Percentiles rank a stretch among this genome's conserved stretches.
Conservation (phyloP, 441 rosid genomes). For the Francoa sonchifolia region DNA sequence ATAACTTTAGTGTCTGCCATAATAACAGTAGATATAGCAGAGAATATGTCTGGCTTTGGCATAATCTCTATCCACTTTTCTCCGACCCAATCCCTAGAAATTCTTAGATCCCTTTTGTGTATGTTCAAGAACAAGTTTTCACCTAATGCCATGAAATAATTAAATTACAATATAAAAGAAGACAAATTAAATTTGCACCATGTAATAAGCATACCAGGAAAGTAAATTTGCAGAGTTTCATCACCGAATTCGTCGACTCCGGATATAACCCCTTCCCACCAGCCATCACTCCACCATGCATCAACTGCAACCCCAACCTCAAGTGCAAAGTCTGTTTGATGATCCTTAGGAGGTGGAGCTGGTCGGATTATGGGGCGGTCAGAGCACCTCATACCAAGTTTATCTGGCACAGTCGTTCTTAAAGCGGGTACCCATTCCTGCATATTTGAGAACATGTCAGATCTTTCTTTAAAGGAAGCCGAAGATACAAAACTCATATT, state of each 20-base stretch:
- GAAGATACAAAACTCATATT: background rate
- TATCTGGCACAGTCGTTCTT: constrained; percentile 64
- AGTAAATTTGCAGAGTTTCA: constrained; percentile 45
- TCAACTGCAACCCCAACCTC: constrained; percentile 69
- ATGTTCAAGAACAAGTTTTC: constrained; percentile 50
- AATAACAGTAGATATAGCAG: constrained; percentile 31
- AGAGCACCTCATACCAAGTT: constrained; percentile 63
- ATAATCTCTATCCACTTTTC: constrained; percentile 60
- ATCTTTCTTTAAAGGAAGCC: constrained; percentile 1
- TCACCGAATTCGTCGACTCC: constrained; percentile 20
- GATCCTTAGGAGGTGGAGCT: constrained; percentile 28
- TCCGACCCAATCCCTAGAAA: constrained; percentile 76
- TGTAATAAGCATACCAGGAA: constrained; percentile 44
- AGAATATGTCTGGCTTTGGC: constrained; percentile 46
- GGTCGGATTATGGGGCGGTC: constrained; percentile 75
- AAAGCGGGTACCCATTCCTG: constrained; percentile 87
- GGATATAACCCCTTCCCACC: constrained; percentile 93
- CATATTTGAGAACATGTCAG: constrained; percentile 10
- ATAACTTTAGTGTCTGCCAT: constrained; percentile 40
- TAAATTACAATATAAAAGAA: background rate
- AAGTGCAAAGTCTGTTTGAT: constrained; percentile 20
- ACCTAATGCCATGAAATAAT: no score
- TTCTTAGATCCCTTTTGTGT: constrained; percentile 45
- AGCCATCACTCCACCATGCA: constrained; percentile 99
- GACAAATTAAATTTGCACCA: background rate